Conservation (phyloP, 306 rosid genomes). For the Cercis canadensis region DNA sequence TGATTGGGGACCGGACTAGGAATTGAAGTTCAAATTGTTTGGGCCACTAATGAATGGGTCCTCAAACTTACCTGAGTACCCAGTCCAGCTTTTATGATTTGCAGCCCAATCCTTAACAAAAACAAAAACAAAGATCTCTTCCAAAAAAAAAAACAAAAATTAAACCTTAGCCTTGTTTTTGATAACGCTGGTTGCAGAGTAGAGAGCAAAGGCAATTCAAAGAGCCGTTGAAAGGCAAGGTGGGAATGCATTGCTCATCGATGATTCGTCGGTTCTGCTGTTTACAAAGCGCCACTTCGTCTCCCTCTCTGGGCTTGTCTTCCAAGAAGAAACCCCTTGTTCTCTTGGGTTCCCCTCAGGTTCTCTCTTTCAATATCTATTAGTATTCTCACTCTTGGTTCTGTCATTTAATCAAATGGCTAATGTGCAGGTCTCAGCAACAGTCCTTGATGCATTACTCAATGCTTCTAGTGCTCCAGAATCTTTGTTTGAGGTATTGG, state of each 20-base stretch:
- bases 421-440: slow-evolving; percentile 61
- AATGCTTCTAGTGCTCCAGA: slow-evolving; percentile 64
- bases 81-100: too few relatives aligned
- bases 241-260: slow-evolving; percentile 18
- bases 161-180: too few relatives aligned
- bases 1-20: too few relatives aligned
- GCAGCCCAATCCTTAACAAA: too few relatives aligned
- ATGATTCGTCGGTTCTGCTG: slow-evolving; percentile 74
- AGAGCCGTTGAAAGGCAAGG: too few relatives aligned
- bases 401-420: not conserved
- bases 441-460: slow-evolving; percentile 80
- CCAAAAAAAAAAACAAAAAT: too few relatives aligned
- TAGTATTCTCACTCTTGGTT: not conserved
- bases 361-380: slow-evolving; percentile 7
- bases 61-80: too few relatives aligned
- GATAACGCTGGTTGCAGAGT: too few relatives aligned
- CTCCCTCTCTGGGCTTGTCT: slow-evolving; percentile 38
- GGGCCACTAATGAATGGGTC: too few relatives aligned
- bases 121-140: too few relatives aligned
- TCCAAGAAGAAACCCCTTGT: slow-evolving; percentile 70
- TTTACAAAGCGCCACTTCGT: slow-evolving; percentile 46
- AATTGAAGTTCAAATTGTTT: too few relatives aligned
- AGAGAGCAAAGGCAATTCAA: too few relatives aligned
- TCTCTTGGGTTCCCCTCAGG: slow-evolving; percentile 89
- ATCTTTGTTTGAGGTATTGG: slow-evolving; percentile 63